Conservation (phyloP, 2,329 filamentous ascomycete species). For the Ceratocystiopsis brevicomis region DNA sequence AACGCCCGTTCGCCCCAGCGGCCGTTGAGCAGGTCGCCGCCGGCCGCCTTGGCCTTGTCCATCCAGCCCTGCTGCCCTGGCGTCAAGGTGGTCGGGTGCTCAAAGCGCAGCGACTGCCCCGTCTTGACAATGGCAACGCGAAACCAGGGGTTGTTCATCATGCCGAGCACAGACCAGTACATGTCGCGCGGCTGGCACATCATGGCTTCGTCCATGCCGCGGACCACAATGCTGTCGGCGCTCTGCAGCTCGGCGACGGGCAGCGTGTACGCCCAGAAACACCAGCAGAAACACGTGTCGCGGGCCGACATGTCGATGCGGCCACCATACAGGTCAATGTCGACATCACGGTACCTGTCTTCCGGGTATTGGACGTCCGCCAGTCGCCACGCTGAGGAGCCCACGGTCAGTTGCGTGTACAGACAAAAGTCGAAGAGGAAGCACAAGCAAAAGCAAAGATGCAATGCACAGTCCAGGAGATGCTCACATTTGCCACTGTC, state of each 20-base stretch:
- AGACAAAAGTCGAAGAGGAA: no score
- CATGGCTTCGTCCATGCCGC: slow-evolving; percentile 82
- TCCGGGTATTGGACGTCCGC: slow-evolving; percentile 68
- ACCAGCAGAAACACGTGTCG: slow-evolving; percentile 8
- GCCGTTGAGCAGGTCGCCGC: slow-evolving; percentile 63
- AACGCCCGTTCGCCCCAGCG: slow-evolving; percentile 62
- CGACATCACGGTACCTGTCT: slow-evolving; percentile 50
- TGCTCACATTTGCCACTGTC: slow-evolving; percentile 46
- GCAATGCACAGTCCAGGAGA: no score
- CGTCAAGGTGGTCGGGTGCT: slow-evolving; percentile 73
- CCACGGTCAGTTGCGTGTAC: not conserved
- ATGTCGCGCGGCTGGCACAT: slow-evolving; percentile 76
- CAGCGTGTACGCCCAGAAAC: slow-evolving; percentile 46
- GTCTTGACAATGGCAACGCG: slow-evolving; percentile 55
- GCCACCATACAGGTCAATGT: slow-evolving; percentile 38
- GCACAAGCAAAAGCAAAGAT: no score
- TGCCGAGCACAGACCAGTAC: slow-evolving; percentile 89
- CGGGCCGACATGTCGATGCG: slow-evolving; percentile 70
- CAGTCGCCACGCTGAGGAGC: slow-evolving; percentile 44
- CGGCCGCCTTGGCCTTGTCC: slow-evolving; percentile 69
- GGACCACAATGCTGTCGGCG: slow-evolving; percentile 57
- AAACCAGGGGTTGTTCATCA: slow-evolving; percentile 98
- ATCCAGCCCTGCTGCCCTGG: slow-evolving; percentile 75
- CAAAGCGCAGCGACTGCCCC: slow-evolving; percentile 48
- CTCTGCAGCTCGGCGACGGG: slow-evolving; percentile 38